These are phyloP conservation scores for Geosmithia putterillii DNA, from an alignment of 2,329 filamentous ascomycete species.

Conservation along the genomic window DNA sequence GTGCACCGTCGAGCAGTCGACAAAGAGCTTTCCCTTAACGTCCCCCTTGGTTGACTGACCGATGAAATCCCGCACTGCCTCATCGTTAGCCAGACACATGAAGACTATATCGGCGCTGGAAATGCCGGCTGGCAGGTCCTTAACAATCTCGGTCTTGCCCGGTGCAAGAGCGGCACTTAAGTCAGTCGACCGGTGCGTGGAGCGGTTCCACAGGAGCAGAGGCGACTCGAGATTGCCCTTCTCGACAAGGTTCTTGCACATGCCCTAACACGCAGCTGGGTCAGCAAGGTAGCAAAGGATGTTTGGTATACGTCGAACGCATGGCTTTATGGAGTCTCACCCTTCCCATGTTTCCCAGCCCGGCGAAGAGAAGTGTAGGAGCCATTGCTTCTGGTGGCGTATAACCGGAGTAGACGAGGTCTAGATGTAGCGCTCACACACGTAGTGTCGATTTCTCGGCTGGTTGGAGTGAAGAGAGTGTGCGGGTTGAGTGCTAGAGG, in stretches of 20 bases:
- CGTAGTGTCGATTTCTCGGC: too few species aligned
- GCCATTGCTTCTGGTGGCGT: neutral
- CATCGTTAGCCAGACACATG: constrained; percentile 68
- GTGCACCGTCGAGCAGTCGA: constrained; percentile 82
- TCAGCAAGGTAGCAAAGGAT: neutral
- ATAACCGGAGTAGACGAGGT: neutral
- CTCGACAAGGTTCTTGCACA: constrained; percentile 71
- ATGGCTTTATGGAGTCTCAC: constrained; percentile 2
- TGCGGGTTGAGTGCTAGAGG: too few species aligned
- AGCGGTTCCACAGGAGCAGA: constrained; percentile 72
- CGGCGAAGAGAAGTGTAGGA: neutral
- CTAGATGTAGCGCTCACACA: neutral
- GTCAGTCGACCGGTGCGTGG: constrained; percentile 49
- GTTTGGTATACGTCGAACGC: constrained; percentile 1
- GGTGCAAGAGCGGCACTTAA: constrained; percentile 47
- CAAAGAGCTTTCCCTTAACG: constrained; percentile 61
- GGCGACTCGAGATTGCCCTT: constrained; percentile 63
- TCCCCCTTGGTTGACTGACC: constrained; percentile 38
- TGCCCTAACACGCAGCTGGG: too few species aligned
- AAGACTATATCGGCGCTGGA: constrained; percentile 66
- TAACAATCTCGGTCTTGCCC: constrained; percentile 51
- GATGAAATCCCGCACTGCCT: constrained; percentile 54
- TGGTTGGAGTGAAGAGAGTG: too few species aligned
- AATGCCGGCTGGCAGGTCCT: constrained; percentile 54
- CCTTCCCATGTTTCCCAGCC: constrained; percentile 1